Evolutionary conservation across 2,329 filamentous ascomycete species (phyloP).

Genomic region (Exutisphaerella laricina): DNA sequence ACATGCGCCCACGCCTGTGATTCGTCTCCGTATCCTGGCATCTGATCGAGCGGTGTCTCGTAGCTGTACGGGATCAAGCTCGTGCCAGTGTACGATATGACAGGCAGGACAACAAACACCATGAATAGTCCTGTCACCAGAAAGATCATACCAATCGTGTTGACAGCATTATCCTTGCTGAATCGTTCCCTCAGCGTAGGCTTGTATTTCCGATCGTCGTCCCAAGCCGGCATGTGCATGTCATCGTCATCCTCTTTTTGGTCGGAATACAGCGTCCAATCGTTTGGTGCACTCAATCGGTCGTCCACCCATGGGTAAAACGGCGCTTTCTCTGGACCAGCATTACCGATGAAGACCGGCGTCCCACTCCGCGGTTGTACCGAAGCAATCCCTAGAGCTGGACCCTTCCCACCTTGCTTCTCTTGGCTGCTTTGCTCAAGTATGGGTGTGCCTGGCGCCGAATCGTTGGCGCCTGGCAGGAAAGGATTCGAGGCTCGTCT

Average conservation of each 20-base stretch:
- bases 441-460: slow-evolving; percentile 20
- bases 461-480: slow-evolving; percentile 19
- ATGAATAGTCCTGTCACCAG: slow-evolving; percentile 45
- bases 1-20: slow-evolving; percentile 42
- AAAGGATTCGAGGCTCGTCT: slow-evolving; percentile 27
- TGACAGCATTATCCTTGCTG: slow-evolving; percentile 39
- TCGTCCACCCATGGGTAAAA: slow-evolving; percentile 44
- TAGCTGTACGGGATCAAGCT: slow-evolving; percentile 37
- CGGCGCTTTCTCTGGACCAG: slow-evolving; percentile 32
- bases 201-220: slow-evolving; percentile 44
- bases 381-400: slow-evolving; percentile 11
- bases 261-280: slow-evolving; percentile 45
- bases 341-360: slow-evolving; percentile 28
- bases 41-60: slow-evolving; percentile 38
- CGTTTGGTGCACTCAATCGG: slow-evolving; percentile 40
- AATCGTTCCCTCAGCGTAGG: slow-evolving; percentile 43
- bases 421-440: slow-evolving; percentile 11
- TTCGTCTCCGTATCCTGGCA: slow-evolving; percentile 29
- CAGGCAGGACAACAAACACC: slow-evolving; percentile 48
- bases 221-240: slow-evolving; percentile 49
- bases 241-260: slow-evolving; percentile 51
- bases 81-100: slow-evolving; percentile 43
- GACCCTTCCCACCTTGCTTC: slow-evolving; percentile 10
- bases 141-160: slow-evolving; percentile 40
- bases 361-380: slow-evolving; percentile 17